These are phyloP conservation scores for Dactylellina cionopaga DNA, from an alignment of 2,329 filamentous ascomycete genomes.

Conservation along the genomic window DNA sequence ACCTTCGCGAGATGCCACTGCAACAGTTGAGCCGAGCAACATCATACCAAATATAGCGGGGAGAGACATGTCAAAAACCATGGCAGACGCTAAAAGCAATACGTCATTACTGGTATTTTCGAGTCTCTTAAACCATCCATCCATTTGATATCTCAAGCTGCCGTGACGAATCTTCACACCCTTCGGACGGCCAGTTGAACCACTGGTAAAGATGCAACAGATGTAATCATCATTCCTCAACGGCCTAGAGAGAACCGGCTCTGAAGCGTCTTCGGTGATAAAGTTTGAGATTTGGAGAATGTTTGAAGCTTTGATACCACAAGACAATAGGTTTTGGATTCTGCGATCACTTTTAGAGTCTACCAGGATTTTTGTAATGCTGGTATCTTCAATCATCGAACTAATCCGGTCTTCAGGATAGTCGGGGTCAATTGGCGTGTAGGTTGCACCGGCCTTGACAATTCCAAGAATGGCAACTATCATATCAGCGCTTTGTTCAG, in stretches of 20 bases:
- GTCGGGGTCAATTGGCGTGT: constrained; percentile 28
- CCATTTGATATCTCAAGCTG: constrained; percentile 17
- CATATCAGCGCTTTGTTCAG: constrained; percentile 18
- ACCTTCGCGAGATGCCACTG: constrained; percentile 26
- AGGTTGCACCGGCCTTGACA: constrained; percentile 18
- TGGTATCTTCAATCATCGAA: constrained; percentile 30
- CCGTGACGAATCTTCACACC: constrained; percentile 23
- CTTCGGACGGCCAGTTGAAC: constrained; percentile 23
- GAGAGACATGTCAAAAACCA: constrained; percentile 35
- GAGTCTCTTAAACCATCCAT: neutral
- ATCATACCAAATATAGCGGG: constrained; percentile 21
- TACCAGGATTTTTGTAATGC: constrained; percentile 18
- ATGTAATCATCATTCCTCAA: constrained; percentile 15
- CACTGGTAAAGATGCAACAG: constrained; percentile 23
- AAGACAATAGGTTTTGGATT: constrained; percentile 19
- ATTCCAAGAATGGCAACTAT: constrained; percentile 13
- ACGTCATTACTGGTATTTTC: neutral
- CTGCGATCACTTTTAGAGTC: constrained; percentile 9
- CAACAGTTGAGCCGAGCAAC: constrained; percentile 9
- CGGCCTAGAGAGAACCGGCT: neutral
- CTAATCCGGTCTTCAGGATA: constrained; percentile 27
- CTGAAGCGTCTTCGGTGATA: neutral
- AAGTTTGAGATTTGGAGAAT: constrained; percentile 20
- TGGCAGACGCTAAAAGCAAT: constrained; percentile 18
- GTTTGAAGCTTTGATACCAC: constrained; percentile 12